These are phyloP conservation scores for Phytophthora pluvialis DNA, from an alignment of 352 stramenopile genomes.

Conservation along the genomic window DNA sequence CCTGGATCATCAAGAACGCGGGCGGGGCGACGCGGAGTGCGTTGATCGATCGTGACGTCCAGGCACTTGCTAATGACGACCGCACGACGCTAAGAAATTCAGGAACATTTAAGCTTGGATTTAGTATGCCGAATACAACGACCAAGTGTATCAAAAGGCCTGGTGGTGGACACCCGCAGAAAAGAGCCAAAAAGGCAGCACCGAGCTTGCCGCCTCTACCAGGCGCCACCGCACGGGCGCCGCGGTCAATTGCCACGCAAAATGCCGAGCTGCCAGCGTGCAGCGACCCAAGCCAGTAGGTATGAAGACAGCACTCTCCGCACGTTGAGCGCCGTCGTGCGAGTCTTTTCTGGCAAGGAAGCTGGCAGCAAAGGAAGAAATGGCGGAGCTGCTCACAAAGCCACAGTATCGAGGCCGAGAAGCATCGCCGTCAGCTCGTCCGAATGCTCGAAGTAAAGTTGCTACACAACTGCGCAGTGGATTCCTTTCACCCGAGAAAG, in stretches of 20 bases:
- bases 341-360: slow-evolving; percentile 35
- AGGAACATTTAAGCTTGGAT: not conserved
- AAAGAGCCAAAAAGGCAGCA: slow-evolving; percentile 24
- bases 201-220: not conserved
- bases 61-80: slow-evolving; percentile 16
- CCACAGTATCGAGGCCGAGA: slow-evolving; percentile 20
- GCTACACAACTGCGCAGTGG: slow-evolving; percentile 40
- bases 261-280: too few relatives aligned
- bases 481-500: slow-evolving; percentile 50
- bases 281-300: not conserved
- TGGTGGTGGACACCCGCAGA: slow-evolving; percentile 11
- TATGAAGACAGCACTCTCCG: slow-evolving; percentile 15
- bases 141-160: slow-evolving; percentile 13
- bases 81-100: slow-evolving; percentile 8
- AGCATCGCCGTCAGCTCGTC: slow-evolving; percentile 4
- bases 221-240: slow-evolving; percentile 8
- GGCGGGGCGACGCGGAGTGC: slow-evolving; percentile 8
- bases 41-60: slow-evolving; percentile 8
- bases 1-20: slow-evolving; percentile 17
- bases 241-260: not conserved
- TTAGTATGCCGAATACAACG: slow-evolving; percentile 3
- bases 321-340: slow-evolving; percentile 10
- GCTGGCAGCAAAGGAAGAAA: slow-evolving; percentile 29
- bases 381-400: slow-evolving; percentile 35
- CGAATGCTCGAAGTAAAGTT: slow-evolving; percentile 10